Base-by-base conservation (phyloP, 192 early-diverging fungal species). In the Linnemannia hyalina region DNA sequence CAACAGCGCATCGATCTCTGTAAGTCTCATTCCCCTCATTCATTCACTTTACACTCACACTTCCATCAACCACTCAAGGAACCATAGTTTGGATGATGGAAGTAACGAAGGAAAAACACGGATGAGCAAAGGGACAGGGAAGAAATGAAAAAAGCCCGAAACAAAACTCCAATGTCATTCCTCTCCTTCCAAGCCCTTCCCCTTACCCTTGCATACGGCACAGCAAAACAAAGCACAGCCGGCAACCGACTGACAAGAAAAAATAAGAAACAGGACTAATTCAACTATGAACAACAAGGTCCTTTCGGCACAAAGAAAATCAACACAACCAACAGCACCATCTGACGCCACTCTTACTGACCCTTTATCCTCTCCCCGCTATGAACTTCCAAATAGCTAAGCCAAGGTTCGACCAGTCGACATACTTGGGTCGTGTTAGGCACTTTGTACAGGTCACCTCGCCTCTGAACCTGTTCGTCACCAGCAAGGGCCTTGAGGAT, bases 381-480 rank as follows among this genome's bases (percentile, higher is more conserved):
- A 10, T 55, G 55, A 18, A 6, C 54, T 74, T 29, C n/a, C 10
- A 6, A 44, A 68, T 77, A 92, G 91, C 91, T 71, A 90, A 91
- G 77, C 88, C 91, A 68, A 49, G 81, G 38, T 93, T 91, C 83
- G 94, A 95, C 75, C 95, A 94, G 76, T 89, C 88, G 29, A 95
- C 93, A 0, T 97, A 97, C 83, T 82, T 89, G 55, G 96, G 96
- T 36, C 90, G 96, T 35, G 88, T 97, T 54, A 72, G 90, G 63
- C 95, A 96, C 79, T 97, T 97, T 85, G 88, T 94, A 22, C 91
- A 94, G 73, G 71, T 97, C 18, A 96, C 95, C 15, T 91, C 95
- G 83, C 94, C 93, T 35, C 91, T 93, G 74, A 97, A 93, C 77
- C 87, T 97, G 57, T 79, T 97, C 70, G 92, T 93, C 4, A 89